Conservation (phyloP, 805 yeast genomes). For the Danielia oregonensis region DNA sequence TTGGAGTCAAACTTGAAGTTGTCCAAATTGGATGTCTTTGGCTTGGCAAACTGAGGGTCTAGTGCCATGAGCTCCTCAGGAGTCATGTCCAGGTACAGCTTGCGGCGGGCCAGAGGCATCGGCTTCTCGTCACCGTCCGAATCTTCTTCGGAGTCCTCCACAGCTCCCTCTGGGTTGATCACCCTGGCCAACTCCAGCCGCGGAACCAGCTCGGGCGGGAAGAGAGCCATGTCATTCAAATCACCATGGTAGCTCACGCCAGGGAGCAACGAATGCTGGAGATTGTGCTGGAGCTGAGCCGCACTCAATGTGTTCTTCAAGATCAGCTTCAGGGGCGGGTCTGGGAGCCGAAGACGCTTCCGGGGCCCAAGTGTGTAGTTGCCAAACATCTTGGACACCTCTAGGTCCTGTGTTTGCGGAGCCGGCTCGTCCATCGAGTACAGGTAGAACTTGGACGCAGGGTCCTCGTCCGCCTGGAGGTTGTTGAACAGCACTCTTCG, state of each 20-base stretch:
- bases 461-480: conserved; percentile 26
- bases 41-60: conserved; percentile 48
- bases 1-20: conserved; percentile 42
- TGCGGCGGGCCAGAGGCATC: conserved; percentile 25
- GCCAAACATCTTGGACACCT: conserved; percentile 16
- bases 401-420: conserved; percentile 17
- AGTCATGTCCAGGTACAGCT: conserved; percentile 49
- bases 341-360: conserved; percentile 19
- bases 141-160: conserved; percentile 2
- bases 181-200: conserved; percentile 14
- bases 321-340: conserved; percentile 37
- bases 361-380: conserved; percentile 13
- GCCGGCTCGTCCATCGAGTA: conserved; percentile 6
- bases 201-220: conserved; percentile 12
- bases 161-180: conserved; percentile 1
- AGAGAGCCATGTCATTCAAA: conserved; percentile 14
- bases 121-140: conserved; percentile 3
- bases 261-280: conserved; percentile 8
- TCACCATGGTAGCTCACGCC: conserved; percentile 19
- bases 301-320: conserved; percentile 34
- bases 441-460: conserved; percentile 3
- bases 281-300: conserved; percentile 22
- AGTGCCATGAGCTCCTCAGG: conserved; percentile 51
- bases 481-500: conserved; percentile 46
- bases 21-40: conserved; percentile 37